Conservation (phyloP, 2,329 filamentous ascomycete genomes). For the Mollisia scopiformis region DNA sequence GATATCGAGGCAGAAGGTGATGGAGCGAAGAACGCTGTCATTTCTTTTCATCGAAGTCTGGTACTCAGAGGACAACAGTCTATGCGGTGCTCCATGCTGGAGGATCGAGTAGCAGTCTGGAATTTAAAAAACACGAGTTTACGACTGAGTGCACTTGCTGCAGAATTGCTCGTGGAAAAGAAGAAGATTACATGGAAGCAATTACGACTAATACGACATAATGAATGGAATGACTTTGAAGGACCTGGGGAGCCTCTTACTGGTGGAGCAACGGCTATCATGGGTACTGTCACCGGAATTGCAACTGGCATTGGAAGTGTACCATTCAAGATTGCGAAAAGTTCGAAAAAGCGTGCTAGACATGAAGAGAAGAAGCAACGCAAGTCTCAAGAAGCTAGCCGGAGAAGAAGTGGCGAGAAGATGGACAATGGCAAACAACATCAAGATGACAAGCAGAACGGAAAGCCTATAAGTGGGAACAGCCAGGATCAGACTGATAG, state of each 20-base stretch:
- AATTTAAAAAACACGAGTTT: conserved; percentile 62
- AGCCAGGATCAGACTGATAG: background rate
- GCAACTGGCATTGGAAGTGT: conserved; percentile 67
- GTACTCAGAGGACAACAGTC: conserved; percentile 52
- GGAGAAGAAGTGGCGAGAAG: conserved; percentile 3
- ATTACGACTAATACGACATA: conserved; percentile 65
- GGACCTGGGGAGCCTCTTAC: conserved; percentile 75
- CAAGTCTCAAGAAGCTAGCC: conserved; percentile 23
- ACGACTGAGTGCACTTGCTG: conserved; percentile 64
- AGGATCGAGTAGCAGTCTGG: conserved; percentile 68
- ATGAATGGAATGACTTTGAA: conserved; percentile 78
- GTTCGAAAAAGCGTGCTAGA: conserved; percentile 55
- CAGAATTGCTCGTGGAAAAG: conserved; percentile 63
- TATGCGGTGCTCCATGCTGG: conserved; percentile 69
- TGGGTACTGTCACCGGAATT: conserved; percentile 59
- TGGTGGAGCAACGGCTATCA: conserved; percentile 63
- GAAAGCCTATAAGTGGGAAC: conserved; percentile 1
- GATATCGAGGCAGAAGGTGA: conserved; percentile 66
- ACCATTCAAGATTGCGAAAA: conserved; percentile 63
- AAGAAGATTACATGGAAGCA: conserved; percentile 66
- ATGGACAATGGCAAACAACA: background rate
- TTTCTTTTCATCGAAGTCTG: conserved; percentile 65
- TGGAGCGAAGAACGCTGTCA: conserved; percentile 70
- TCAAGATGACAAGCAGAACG: background rate
- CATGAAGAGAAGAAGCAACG: conserved; percentile 49